These are phyloP conservation scores for Yarrowia alimentaria DNA, from an alignment of 805 yeast species.

Conservation along the genomic window DNA sequence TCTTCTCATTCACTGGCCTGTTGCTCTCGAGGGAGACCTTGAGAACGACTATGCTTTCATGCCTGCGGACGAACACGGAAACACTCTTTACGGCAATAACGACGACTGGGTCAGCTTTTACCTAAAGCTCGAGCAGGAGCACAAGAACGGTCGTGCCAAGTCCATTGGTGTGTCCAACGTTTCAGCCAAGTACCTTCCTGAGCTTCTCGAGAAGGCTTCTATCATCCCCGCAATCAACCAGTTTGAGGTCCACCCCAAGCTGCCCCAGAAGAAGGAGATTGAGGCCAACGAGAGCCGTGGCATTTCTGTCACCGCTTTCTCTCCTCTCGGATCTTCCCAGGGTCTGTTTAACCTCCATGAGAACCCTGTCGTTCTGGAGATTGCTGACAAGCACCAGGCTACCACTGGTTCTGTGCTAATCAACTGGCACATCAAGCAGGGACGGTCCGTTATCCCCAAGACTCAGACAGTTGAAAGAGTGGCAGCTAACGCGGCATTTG, in stretches of 20 bases:
- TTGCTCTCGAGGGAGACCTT: conserved; percentile 24
- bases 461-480: conserved; percentile 66
- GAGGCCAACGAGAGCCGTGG: conserved; percentile 56
- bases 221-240: conserved; percentile 73
- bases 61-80: background rate
- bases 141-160: conserved; percentile 49
- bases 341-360: conserved; percentile 36
- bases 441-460: conserved; percentile 64
- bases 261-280: conserved; percentile 62
- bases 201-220: conserved; percentile 48
- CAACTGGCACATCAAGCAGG: conserved; percentile 46
- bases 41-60: background rate
- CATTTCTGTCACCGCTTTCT: conserved; percentile 68
- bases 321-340: conserved; percentile 52
- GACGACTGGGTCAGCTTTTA: conserved; percentile 32
- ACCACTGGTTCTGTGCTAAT: conserved; percentile 37
- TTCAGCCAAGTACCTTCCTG: conserved; percentile 55
- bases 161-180: conserved; percentile 65
- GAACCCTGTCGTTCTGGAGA: conserved; percentile 51
- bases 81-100: conserved; percentile 1
- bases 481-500: conserved; percentile 43
- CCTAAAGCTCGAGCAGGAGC: conserved; percentile 51
- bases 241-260: conserved; percentile 82
- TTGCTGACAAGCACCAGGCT: conserved; percentile 57
- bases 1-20: conserved; percentile 59